Base-by-base conservation (phyloP, 2,329 filamentous ascomycete species). In the Verticillium klebahnii region DNA sequence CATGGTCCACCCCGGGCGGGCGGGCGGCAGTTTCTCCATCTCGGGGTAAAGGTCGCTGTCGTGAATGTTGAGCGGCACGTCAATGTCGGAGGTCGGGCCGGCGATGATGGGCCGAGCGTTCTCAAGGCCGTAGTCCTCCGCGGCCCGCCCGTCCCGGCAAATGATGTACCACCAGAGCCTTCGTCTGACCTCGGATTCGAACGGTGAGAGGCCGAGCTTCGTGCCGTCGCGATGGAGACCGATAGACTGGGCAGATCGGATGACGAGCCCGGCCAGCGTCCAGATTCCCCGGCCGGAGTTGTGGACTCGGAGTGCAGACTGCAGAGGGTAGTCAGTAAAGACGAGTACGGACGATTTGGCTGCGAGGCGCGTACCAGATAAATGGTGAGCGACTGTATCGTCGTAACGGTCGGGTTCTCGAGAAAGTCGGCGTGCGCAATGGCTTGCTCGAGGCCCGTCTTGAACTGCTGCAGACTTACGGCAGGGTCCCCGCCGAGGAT, bases 121-220 rank as follows among this genome's bases (percentile, higher is more conserved):
- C 34, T 68, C 63, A 11, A 77, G 66, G 0, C 85, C 85, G 63
- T 86, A 83, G 61, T 87, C 85, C 65, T 88, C 85, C 2, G 81
- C 81, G 1, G 82, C 79, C 57, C 83, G 73, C 3, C 78, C 76
- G 61, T 87, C 84, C 0, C 83, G 74, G 1, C 79, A 77, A 50
- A 81, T 79, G 0, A 87, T 80, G 68, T 81, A 77, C 81, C 81
- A 86, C 78, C 82, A 81, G 5, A 86, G 72, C 54, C 84, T 75
- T 45, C 84, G 80, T 6, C 83, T 77, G 73, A 85, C 78, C 68
- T 87, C 81, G 0, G 77, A 77, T 58, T 87, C 82, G 56, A 79
- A 85, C 52, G 67, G 73, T 52, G 60, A 60, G 7, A 76, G 50
- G 61, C 68, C 65, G 1, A 74, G 65, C 9, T 74, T 68, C 1